Percentiles rank a stretch among this genome's conserved stretches.
phyloP scores from a whole-genome alignment of 202 grass and related monocot genomes.

The Saccharum hybrid region DNA sequence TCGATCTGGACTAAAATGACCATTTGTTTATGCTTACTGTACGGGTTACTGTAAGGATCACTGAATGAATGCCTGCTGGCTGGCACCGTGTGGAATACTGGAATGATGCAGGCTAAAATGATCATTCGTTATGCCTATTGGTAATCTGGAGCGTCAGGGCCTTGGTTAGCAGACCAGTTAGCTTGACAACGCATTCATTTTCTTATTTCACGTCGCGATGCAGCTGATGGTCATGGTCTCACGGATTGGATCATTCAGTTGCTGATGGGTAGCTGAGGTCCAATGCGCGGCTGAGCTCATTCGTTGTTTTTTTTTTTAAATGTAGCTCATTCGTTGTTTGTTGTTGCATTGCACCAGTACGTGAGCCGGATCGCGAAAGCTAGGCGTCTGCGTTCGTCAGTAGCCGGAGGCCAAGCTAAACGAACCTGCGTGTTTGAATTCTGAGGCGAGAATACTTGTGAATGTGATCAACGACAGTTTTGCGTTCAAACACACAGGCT shows the following conservation, averaged over 20 bases:
- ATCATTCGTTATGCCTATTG: no score
- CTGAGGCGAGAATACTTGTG: neutral
- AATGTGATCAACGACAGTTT: neutral
- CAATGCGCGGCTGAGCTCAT: neutral
- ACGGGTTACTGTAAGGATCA: neutral
- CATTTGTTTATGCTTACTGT: neutral
- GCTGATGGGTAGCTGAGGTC: neutral
- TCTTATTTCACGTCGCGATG: neutral
- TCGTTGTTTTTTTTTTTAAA: no score
- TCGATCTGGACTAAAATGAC: no score
- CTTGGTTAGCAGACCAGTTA: neutral
- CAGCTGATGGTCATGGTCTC: neutral
- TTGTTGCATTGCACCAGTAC: neutral
- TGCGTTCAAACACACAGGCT: neutral
- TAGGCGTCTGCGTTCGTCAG: neutral
- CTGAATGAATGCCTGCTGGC: slow-evolving; percentile 1
- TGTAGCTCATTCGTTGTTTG: neutral
- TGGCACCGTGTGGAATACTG: neutral
- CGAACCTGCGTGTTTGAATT: neutral
- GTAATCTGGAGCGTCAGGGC: neutral
- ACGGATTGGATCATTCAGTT: neutral
- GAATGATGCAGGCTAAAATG: no score
- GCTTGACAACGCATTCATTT: neutral
- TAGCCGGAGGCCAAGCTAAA: neutral
- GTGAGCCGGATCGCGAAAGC: neutral